These are phyloP conservation scores for Iris macrosiphon DNA, from an alignment of 106 monocot genomes.

Conservation along the genomic window DNA sequence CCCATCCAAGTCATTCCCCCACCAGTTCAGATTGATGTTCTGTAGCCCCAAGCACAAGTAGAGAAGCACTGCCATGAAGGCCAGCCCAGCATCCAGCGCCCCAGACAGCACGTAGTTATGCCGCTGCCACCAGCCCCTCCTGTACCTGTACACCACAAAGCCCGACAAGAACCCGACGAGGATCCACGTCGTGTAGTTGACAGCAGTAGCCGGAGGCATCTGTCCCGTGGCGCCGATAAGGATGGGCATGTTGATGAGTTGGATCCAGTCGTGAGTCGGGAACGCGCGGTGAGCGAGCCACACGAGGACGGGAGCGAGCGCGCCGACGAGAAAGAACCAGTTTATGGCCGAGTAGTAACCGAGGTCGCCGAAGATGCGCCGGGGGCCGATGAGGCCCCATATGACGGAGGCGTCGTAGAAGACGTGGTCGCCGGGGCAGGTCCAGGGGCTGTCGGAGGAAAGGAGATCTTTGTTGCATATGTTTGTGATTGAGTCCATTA, in stretches of 20 bases:
- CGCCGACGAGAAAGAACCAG: slow-evolving; percentile 89
- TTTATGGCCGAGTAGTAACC: slow-evolving; percentile 72
- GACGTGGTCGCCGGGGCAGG: slow-evolving; percentile 75
- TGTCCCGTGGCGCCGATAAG: slow-evolving; percentile 56
- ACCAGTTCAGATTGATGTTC: slow-evolving; percentile 60
- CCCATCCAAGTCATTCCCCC: slow-evolving; percentile 84
- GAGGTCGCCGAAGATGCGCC: slow-evolving; percentile 79
- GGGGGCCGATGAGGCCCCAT: slow-evolving; percentile 88
- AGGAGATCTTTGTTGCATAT: slow-evolving; percentile 61
- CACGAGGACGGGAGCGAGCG: slow-evolving; percentile 62
- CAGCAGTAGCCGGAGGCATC: slow-evolving; percentile 90
- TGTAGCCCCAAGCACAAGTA: slow-evolving; percentile 62
- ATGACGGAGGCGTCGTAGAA: slow-evolving; percentile 94
- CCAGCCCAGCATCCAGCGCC: slow-evolving; percentile 75
- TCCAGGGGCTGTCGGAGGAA: slow-evolving; percentile 76
- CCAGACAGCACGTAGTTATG: slow-evolving; percentile 88
- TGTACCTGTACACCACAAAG: slow-evolving; percentile 58
- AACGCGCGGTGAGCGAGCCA: slow-evolving; percentile 61
- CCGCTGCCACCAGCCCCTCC: slow-evolving; percentile 73
- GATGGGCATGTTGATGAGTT: slow-evolving; percentile 70
- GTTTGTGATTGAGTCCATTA: slow-evolving; percentile 72
- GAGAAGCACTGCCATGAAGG: slow-evolving; percentile 83
- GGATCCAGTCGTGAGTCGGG: slow-evolving; percentile 63
- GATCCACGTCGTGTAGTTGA: slow-evolving; percentile 83
- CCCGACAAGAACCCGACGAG: slow-evolving; percentile 73